Evolutionary conservation across 306 rosid species (phyloP).

Genomic region (Macrotyloma uniflorum): DNA sequence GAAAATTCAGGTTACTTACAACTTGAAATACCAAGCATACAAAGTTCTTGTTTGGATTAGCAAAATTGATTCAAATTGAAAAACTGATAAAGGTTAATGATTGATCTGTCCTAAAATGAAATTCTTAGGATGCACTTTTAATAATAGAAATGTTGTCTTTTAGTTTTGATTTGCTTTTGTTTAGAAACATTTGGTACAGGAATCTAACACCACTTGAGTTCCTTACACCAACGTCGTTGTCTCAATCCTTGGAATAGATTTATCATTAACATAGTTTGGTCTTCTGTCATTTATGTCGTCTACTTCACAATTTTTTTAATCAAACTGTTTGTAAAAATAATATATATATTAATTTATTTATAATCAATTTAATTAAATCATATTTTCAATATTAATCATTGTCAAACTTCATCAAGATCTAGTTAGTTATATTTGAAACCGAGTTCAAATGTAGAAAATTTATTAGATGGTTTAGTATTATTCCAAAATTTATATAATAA

Average conservation of each 20-base stretch:
- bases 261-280: constrained; percentile 9
- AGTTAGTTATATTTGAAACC: too few relatives aligned
- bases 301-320: constrained; percentile 7
- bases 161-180: neutral
- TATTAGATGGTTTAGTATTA: too few relatives aligned
- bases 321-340: too few relatives aligned
- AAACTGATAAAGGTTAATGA: neutral
- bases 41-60: too few relatives aligned
- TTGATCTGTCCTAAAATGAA: neutral
- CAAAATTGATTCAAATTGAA: neutral
- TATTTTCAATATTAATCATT: too few relatives aligned
- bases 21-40: neutral
- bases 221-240: constrained; percentile 21
- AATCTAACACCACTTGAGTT: constrained; percentile 16
- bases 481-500: too few relatives aligned
- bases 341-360: too few relatives aligned
- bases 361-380: too few relatives aligned
- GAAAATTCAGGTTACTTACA: neutral
- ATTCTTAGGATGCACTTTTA: neutral
- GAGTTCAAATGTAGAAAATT: too few relatives aligned
- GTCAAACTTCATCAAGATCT: neutral
- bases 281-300: constrained; percentile 39
- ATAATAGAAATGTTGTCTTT: constrained; percentile 6
- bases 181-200: neutral
- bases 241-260: constrained; percentile 24